Percentiles rank a stretch among this genome's conserved stretches.
Evolutionary conservation across 495 filamentous ascomycete species (phyloP).

Genomic region (Penicillium simplicissimum): DNA sequence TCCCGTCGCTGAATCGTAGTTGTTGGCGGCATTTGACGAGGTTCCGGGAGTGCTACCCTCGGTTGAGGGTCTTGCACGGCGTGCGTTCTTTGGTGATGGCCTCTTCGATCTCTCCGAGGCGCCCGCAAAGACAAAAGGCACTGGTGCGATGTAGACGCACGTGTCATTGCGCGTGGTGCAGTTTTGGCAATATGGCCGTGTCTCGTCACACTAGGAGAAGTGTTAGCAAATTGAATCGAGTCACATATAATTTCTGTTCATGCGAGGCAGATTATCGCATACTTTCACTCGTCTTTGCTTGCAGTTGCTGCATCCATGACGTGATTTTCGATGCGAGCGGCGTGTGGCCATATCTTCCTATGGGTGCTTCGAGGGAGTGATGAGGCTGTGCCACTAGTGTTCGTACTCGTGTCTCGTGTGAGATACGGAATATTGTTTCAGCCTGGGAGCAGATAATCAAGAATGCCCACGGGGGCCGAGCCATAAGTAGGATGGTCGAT

Average conservation of each 20-base stretch:
- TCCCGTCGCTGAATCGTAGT: not conserved
- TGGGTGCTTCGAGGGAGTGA: too few species aligned
- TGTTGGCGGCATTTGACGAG: slow-evolving; percentile 1
- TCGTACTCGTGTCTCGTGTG: not conserved
- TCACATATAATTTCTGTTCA: not conserved
- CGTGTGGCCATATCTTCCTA: slow-evolving; percentile 15
- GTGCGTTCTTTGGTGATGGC: not conserved
- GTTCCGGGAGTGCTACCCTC: not conserved
- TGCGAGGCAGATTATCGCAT: not conserved
- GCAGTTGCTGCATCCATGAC: slow-evolving; percentile 30
- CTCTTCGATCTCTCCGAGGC: not conserved
- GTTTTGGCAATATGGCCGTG: slow-evolving; percentile 22
- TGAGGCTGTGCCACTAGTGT: not conserved
- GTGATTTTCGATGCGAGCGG: slow-evolving; percentile 27
- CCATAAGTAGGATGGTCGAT: not conserved
- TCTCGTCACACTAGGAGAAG: slow-evolving; percentile 27
- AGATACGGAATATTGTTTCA: not conserved
- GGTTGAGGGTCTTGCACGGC: not conserved
- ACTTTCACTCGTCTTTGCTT: slow-evolving; percentile 33
- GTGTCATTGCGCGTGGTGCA: slow-evolving; percentile 21
- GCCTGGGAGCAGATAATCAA: not conserved
- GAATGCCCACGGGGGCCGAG: not conserved
- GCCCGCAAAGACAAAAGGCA: slow-evolving; percentile 20
- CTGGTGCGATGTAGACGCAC: slow-evolving; percentile 24
- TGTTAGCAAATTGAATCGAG: not conserved